A percentile compares a stretch with the other conserved stretches of the same genome.
phyloP scores from a whole-genome alignment of 129 eudicot species.

The Saussurea involucrata region DNA sequence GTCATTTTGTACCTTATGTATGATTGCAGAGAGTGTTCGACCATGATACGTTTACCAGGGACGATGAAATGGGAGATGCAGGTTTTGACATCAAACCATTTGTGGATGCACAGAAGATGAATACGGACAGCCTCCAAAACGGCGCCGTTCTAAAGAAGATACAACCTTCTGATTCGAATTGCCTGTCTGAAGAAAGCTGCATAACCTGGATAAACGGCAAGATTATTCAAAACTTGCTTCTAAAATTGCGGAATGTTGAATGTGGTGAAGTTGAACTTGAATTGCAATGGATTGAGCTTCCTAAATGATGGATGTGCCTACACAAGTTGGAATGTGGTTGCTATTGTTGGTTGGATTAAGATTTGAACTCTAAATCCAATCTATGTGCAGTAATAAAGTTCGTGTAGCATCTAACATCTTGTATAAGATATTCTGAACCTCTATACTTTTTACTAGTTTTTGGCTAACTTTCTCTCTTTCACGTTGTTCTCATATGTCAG shows the following conservation, averaged over 20 bases:
- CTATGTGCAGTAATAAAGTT: neutral
- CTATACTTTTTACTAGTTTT: neutral
- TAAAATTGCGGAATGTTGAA: conserved; percentile 49
- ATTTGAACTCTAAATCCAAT: neutral
- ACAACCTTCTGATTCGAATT: conserved; percentile 37
- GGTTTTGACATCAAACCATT: conserved; percentile 38
- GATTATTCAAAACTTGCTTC: conserved; percentile 38
- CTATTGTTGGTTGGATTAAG: conserved; percentile 24
- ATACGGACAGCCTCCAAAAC: conserved; percentile 19
- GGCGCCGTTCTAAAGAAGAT: conserved; percentile 45
- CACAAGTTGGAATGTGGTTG: conserved; percentile 8
- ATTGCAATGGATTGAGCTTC: conserved; percentile 54
- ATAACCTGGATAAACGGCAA: conserved; percentile 35
- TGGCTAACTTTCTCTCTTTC: neutral
- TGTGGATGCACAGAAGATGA: conserved; percentile 34
- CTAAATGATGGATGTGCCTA: conserved; percentile 26
- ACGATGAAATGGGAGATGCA: conserved; percentile 71
- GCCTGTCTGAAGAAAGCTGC: conserved; percentile 47
- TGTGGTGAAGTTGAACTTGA: conserved; percentile 61
- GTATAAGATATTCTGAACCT: neutral
- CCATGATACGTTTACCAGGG: conserved; percentile 52
- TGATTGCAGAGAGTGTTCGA: conserved; percentile 48
- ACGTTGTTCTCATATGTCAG: neutral
- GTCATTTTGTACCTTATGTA: neutral
- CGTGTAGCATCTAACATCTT: neutral